phyloP scores from a whole-genome alignment of 202 grass and related monocot genomes.

The Zoysia matrella region DNA sequence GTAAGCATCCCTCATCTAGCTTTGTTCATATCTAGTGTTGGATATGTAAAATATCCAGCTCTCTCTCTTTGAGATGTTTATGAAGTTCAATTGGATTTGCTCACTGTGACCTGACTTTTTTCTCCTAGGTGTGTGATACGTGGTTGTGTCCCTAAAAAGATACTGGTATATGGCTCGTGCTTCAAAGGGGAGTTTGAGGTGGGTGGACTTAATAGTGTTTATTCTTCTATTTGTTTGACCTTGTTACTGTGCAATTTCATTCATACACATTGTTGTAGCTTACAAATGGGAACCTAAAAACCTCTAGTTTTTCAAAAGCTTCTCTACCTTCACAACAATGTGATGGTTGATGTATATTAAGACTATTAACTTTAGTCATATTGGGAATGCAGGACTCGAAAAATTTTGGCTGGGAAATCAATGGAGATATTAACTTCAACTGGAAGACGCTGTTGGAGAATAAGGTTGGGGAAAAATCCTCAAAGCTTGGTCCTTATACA shows the following conservation, averaged over 20 bases:
- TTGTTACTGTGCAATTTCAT: neutral
- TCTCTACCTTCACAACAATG: neutral
- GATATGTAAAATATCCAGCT: neutral
- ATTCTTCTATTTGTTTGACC: neutral
- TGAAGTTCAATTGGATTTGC: neutral
- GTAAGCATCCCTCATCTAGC: constrained; percentile 47
- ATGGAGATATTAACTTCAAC: constrained; percentile 80
- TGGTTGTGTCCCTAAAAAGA: constrained; percentile 96
- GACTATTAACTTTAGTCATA: neutral
- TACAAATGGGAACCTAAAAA: neutral
- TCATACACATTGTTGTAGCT: neutral
- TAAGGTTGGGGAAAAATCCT: constrained; percentile 59
- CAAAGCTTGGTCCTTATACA: neutral
- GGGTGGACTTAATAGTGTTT: neutral
- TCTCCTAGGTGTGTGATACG: constrained; percentile 87
- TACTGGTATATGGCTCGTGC: constrained; percentile 78
- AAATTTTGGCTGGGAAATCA: constrained; percentile 93
- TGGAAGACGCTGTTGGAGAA: constrained; percentile 92
- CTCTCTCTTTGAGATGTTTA: neutral
- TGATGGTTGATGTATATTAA: neutral
- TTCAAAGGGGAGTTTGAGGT: constrained; percentile 95
- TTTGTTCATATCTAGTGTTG: neutral
- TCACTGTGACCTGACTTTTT: constrained; percentile 1
- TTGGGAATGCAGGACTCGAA: constrained; percentile 65
- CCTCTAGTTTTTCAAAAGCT: neutral